Evolutionary conservation across 352 stramenopile genomes (phyloP).

Genomic region (Phytophthora fragariae): DNA sequence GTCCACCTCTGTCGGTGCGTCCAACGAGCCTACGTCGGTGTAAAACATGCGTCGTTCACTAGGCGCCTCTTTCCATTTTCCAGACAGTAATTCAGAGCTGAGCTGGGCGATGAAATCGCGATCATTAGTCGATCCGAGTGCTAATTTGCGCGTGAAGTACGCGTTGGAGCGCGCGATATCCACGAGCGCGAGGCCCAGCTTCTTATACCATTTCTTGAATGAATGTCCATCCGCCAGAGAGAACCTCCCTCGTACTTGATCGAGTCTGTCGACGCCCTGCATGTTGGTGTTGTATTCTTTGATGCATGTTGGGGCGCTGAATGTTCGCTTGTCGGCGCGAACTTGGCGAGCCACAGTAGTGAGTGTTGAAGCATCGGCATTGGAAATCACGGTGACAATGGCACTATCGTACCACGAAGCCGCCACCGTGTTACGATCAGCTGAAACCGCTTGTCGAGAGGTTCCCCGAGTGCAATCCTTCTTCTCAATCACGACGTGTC

Average conservation of each 20-base stretch:
- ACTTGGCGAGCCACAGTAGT: slow-evolving; percentile 11
- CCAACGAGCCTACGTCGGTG: not conserved
- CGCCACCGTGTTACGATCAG: slow-evolving; percentile 12
- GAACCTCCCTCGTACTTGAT: slow-evolving; percentile 37
- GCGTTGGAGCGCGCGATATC: slow-evolving; percentile 38
- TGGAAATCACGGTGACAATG: slow-evolving; percentile 6
- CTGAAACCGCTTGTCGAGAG: not conserved
- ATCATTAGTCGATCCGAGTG: not conserved
- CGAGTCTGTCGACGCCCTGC: slow-evolving; percentile 42
- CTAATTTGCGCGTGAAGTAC: slow-evolving; percentile 17
- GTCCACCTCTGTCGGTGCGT: not conserved
- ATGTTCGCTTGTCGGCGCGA: slow-evolving; percentile 9
- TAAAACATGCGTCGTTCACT: slow-evolving; percentile 9
- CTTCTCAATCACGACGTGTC: slow-evolving; percentile 28
- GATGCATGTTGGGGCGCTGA: slow-evolving; percentile 29
- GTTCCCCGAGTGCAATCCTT: slow-evolving; percentile 1
- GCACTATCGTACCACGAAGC: slow-evolving; percentile 12
- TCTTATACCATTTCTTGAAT: slow-evolving; percentile 17
- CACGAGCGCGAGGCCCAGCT: slow-evolving; percentile 21
- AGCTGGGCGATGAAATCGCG: slow-evolving; percentile 4
- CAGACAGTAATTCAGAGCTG: slow-evolving; percentile 12
- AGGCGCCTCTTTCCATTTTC: slow-evolving; percentile 19
- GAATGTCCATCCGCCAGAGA: slow-evolving; percentile 40
- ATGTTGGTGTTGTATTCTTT: slow-evolving; percentile 46
- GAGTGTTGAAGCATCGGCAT: slow-evolving; percentile 1